phyloP scores from a whole-genome alignment of 2,329 filamentous ascomycete genomes.

The Podosphaera leucotricha region DNA sequence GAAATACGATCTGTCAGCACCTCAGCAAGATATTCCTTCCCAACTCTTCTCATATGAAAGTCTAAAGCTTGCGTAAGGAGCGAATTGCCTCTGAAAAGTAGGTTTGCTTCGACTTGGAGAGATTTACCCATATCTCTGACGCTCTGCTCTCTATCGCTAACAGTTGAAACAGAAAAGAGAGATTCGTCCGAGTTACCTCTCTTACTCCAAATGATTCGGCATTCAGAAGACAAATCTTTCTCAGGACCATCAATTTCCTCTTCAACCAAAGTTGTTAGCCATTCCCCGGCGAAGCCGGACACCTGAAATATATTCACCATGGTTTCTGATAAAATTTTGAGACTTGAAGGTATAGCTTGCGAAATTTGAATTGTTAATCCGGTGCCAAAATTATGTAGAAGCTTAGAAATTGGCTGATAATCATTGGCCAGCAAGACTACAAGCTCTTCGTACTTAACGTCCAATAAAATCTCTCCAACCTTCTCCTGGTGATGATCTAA shows the following conservation, averaged over 20 bases:
- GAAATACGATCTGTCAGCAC: conserved; percentile 63
- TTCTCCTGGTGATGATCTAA: conserved; percentile 51
- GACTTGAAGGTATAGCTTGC: conserved; percentile 49
- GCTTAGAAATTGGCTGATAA: conserved; percentile 59
- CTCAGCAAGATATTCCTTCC: conserved; percentile 79
- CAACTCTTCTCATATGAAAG: conserved; percentile 82
- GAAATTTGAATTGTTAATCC: conserved; percentile 71
- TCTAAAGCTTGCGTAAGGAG: conserved; percentile 82
- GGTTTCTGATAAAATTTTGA: conserved; percentile 62
- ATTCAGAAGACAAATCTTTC: conserved; percentile 48
- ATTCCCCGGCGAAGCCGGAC: conserved; percentile 60
- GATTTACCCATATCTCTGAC: conserved; percentile 60
- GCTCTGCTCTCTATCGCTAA: conserved; percentile 42
- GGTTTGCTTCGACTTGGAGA: conserved; percentile 67
- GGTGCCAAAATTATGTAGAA: conserved; percentile 65
- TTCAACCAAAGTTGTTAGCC: conserved; percentile 82
- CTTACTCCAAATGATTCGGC: conserved; percentile 47
- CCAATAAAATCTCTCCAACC: conserved; percentile 67
- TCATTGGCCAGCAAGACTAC: conserved; percentile 71
- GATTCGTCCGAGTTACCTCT: conserved; percentile 51
- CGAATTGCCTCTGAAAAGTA: conserved; percentile 88
- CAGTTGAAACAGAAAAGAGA: conserved; percentile 22
- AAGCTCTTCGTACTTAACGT: conserved; percentile 63
- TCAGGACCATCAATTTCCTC: conserved; percentile 90
- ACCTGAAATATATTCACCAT: conserved; percentile 92